These are phyloP conservation scores for Moesziomyces aphidis DNA, from an alignment of 1,284 basidiomycete species.

Conservation along the genomic window DNA sequence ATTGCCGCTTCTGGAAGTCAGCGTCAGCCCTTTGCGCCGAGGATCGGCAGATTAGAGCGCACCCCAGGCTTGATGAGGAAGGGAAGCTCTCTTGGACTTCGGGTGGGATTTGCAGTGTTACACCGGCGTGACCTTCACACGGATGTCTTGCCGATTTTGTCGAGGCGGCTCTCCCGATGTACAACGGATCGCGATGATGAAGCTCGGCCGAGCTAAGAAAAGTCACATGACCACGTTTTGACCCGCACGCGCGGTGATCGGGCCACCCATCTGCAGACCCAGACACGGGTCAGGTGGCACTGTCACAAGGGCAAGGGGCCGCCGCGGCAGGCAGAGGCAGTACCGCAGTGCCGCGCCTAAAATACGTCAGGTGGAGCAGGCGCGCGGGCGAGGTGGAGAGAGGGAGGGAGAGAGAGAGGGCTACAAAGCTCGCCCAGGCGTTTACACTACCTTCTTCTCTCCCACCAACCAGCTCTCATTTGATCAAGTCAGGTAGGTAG, in stretches of 20 bases:
- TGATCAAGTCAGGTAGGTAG: conserved; percentile 52
- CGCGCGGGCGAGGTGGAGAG: background rate
- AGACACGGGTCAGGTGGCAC: conserved; percentile 15
- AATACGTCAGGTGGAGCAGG: background rate
- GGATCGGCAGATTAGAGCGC: too few relatives aligned
- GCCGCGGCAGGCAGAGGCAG: background rate
- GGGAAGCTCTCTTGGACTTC: too few relatives aligned
- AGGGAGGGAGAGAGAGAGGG: conserved; percentile 23
- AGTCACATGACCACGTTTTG: background rate
- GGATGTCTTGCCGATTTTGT: background rate
- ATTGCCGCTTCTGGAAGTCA: too few relatives aligned
- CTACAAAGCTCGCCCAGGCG: conserved; percentile 40
- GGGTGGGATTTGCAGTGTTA: background rate
- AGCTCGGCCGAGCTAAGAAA: conserved; percentile 6
- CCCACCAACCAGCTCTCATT: conserved; percentile 56
- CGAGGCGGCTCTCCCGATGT: background rate
- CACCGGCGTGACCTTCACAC: background rate
- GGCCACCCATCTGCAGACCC: conserved; percentile 2
- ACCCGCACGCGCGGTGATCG: background rate
- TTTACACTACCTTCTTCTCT: conserved; percentile 20
- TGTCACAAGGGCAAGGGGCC: conserved; percentile 1
- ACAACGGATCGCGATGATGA: background rate
- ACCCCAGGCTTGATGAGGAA: too few relatives aligned
- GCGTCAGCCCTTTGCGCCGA: too few relatives aligned
- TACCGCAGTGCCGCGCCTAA: conserved; percentile 29